phyloP scores from a whole-genome alignment of 176 grass and related monocot genomes.

The Musa itinerans region DNA sequence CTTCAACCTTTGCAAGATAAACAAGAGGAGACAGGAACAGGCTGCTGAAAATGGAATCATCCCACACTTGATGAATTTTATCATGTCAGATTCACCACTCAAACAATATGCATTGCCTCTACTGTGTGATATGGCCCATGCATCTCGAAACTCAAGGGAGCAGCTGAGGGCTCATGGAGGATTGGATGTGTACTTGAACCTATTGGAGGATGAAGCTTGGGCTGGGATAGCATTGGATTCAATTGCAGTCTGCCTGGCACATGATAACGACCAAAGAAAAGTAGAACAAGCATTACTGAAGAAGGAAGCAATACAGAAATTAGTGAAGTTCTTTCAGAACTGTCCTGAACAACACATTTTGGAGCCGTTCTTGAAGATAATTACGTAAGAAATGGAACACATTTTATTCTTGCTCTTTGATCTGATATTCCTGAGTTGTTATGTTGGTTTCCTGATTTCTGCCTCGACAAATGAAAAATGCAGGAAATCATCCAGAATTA shows the following conservation, averaged over 20 bases:
- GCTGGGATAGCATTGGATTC: slow-evolving; percentile 84
- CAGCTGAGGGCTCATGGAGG: slow-evolving; percentile 93
- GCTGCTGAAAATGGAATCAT: slow-evolving; percentile 99
- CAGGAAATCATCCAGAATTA: slow-evolving; percentile 93
- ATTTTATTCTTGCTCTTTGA: background rate
- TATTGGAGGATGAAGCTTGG: slow-evolving; percentile 92
- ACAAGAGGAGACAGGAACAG: slow-evolving; percentile 97
- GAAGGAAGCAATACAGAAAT: slow-evolving; percentile 75
- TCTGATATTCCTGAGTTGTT: background rate
- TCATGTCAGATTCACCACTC: slow-evolving; percentile 90
- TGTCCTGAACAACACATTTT: slow-evolving; percentile 86
- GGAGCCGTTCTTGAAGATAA: slow-evolving; percentile 96
- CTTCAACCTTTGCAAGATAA: slow-evolving; percentile 99
- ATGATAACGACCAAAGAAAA: slow-evolving; percentile 87
- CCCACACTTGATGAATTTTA: slow-evolving; percentile 97
- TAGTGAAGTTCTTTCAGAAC: slow-evolving; percentile 89
- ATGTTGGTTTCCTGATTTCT: background rate
- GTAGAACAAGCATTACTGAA: slow-evolving; percentile 88
- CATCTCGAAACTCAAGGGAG: slow-evolving; percentile 95
- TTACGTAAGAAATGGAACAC: slow-evolving; percentile 56
- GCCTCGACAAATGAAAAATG: slow-evolving; percentile 16
- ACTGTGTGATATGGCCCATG: slow-evolving; percentile 99
- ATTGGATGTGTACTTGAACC: slow-evolving; percentile 76
- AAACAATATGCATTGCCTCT: slow-evolving; percentile 85
- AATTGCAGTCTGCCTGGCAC: slow-evolving; percentile 88